These are phyloP conservation scores for Waltergamsia citrina DNA, from an alignment of 2,329 filamentous ascomycete species.

Conservation along the genomic window DNA sequence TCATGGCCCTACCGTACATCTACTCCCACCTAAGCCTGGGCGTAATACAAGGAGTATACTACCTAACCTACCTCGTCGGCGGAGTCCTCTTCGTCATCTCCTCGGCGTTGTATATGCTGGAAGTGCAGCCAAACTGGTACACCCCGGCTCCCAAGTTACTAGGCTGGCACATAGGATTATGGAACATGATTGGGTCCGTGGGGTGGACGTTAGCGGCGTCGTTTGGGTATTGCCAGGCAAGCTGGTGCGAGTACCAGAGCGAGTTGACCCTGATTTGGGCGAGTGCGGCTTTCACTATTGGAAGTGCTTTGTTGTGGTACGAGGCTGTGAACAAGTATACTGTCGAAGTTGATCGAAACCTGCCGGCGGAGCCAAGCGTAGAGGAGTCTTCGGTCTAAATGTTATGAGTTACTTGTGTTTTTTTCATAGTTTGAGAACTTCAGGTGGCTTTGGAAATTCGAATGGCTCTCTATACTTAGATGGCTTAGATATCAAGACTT, in stretches of 20 bases:
- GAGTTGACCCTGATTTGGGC: conserved; percentile 3
- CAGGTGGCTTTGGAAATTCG: no score
- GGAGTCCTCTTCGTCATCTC: conserved; percentile 50
- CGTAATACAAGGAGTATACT: conserved; percentile 45
- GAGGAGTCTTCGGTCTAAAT: no score
- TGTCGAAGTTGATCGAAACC: background rate
- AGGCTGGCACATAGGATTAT: conserved; percentile 56
- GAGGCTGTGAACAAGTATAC: conserved; percentile 11
- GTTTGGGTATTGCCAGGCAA: conserved; percentile 30
- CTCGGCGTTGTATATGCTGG: conserved; percentile 49
- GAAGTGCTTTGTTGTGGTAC: conserved; percentile 12
- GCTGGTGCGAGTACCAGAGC: conserved; percentile 11
- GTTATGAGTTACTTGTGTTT: no score
- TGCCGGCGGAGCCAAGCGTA: no score
- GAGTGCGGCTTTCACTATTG: conserved; percentile 5
- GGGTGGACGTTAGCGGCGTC: conserved; percentile 52
- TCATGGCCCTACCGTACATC: conserved; percentile 51
- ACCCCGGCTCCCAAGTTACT: conserved; percentile 41
- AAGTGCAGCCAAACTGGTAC: conserved; percentile 55
- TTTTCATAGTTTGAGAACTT: no score
- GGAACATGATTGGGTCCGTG: conserved; percentile 52
- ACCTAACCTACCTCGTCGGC: conserved; percentile 48
- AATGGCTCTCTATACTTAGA: no score
- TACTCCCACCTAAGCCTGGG: conserved; percentile 33
- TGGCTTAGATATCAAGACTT: no score